Percentiles rank a stretch among this genome's conserved stretches.
Conservation (phyloP, 495 filamentous ascomycete genomes). For the Penicillium fimorum region DNA sequence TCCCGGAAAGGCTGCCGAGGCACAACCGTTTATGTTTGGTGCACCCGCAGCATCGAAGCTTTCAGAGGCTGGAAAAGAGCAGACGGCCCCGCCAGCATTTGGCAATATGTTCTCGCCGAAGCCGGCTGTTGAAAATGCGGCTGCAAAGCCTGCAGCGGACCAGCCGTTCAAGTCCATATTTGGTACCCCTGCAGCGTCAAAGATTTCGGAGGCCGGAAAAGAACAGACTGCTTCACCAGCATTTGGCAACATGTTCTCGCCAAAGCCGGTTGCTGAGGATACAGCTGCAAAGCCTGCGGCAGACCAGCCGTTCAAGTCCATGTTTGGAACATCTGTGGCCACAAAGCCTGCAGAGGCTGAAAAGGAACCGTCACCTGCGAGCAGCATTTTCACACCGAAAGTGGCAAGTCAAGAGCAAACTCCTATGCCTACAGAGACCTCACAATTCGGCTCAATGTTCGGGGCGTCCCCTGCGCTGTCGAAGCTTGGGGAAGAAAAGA, state of each 20-base stretch:
- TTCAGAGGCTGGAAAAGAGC: background rate
- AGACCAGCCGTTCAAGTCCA: background rate
- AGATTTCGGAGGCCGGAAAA: background rate
- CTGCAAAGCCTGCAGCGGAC: conserved; percentile 2
- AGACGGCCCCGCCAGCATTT: background rate
- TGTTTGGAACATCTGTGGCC: conserved; percentile 12
- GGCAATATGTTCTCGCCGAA: conserved; percentile 17
- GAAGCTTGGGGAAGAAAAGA: conserved; percentile 7
- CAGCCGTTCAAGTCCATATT: conserved; percentile 9
- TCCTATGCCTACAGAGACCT: conserved; percentile 4
- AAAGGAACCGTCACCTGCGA: background rate
- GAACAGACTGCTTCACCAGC: background rate
- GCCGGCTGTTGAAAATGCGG: background rate
- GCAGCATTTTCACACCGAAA: conserved; percentile 15
- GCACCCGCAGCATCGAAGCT: conserved; percentile 3
- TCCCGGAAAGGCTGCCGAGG: conserved; percentile 1
- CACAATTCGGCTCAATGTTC: conserved; percentile 1
- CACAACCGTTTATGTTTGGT: conserved; percentile 9
- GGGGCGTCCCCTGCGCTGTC: conserved; percentile 6
- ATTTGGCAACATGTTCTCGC: conserved; percentile 16
- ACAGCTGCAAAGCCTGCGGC: conserved; percentile 9
- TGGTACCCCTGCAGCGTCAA: conserved; percentile 2
- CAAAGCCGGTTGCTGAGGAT: conserved; percentile 9
- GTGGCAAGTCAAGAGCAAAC: conserved; percentile 3
- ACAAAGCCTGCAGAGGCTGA: conserved; percentile 8